phyloP scores from a whole-genome alignment of 1,284 basidiomycete species.

The Golubevia pallescens region DNA sequence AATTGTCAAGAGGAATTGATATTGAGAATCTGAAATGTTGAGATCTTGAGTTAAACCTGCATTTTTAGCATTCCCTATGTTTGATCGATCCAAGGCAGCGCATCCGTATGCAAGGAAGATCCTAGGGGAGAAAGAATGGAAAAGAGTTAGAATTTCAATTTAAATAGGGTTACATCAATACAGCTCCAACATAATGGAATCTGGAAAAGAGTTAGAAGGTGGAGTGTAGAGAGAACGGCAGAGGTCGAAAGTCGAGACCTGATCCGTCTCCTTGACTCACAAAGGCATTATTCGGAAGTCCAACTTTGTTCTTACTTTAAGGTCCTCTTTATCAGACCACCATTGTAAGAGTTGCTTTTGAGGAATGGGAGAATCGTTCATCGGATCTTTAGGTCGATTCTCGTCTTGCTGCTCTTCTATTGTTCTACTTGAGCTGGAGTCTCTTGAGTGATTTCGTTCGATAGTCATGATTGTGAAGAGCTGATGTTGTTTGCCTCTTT shows the following conservation, averaged over 20 bases:
- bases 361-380: too few species aligned
- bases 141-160: background rate
- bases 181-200: background rate
- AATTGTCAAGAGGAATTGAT: slow-evolving; percentile 41
- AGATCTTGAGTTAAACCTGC: slow-evolving; percentile 29
- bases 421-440: too few species aligned
- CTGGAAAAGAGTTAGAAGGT: background rate
- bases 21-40: slow-evolving; percentile 30
- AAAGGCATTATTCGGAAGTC: slow-evolving; percentile 28
- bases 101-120: slow-evolving; percentile 21
- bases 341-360: slow-evolving; percentile 11
- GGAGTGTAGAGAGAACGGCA: background rate
- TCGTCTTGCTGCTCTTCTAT: too few species aligned
- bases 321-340: slow-evolving; percentile 44
- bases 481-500: too few species aligned
- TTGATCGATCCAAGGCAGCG: slow-evolving; percentile 27
- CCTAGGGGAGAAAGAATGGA: slow-evolving; percentile 2
- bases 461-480: too few species aligned
- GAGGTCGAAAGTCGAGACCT: background rate
- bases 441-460: too few species aligned
- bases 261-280: slow-evolving; percentile 4
- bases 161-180: too few species aligned
- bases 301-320: slow-evolving; percentile 26
- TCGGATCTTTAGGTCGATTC: too few species aligned
- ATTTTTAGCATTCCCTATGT: slow-evolving; percentile 46